Percentiles rank a stretch among this genome's conserved stretches.
Evolutionary conservation across 2,329 filamentous ascomycete genomes (phyloP).

Genomic region (Furcasterigmium sp.): DNA sequence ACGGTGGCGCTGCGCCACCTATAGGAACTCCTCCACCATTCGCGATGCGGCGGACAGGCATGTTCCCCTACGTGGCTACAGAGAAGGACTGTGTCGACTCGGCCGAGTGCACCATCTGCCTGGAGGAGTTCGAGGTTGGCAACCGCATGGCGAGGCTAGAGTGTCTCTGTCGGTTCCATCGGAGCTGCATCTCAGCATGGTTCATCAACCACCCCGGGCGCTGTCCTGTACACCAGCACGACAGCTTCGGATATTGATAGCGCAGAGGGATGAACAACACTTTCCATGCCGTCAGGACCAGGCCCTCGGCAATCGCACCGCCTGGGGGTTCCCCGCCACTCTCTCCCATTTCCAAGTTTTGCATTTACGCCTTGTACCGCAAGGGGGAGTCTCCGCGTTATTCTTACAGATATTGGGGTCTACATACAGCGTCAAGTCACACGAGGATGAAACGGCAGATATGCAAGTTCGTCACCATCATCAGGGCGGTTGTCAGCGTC

Average conservation of each 20-base stretch:
- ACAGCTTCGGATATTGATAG: slow-evolving; percentile 51
- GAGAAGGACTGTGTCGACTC: slow-evolving; percentile 66
- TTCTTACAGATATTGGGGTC: background rate
- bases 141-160: slow-evolving; percentile 60
- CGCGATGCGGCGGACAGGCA: slow-evolving; percentile 46
- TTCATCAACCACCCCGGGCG: slow-evolving; percentile 56
- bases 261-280: too few species aligned
- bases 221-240: slow-evolving; percentile 63
- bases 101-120: slow-evolving; percentile 63
- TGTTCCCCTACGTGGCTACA: slow-evolving; percentile 60
- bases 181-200: slow-evolving; percentile 56
- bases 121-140: slow-evolving; percentile 60
- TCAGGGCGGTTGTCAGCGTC: too few species aligned
- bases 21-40: slow-evolving; percentile 22
- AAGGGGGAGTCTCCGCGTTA: too few species aligned
- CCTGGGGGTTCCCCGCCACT: too few species aligned
- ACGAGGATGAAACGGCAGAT: background rate
- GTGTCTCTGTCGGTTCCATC: slow-evolving; percentile 62
- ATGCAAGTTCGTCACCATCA: background rate
- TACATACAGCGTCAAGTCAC: background rate
- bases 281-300: too few species aligned
- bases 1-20: background rate
- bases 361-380: too few species aligned
- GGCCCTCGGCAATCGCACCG: too few species aligned
- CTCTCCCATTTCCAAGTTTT: too few species aligned